Conservation (phyloP, 148 eudicot genomes). For the Rhododendron mucronatum region DNA sequence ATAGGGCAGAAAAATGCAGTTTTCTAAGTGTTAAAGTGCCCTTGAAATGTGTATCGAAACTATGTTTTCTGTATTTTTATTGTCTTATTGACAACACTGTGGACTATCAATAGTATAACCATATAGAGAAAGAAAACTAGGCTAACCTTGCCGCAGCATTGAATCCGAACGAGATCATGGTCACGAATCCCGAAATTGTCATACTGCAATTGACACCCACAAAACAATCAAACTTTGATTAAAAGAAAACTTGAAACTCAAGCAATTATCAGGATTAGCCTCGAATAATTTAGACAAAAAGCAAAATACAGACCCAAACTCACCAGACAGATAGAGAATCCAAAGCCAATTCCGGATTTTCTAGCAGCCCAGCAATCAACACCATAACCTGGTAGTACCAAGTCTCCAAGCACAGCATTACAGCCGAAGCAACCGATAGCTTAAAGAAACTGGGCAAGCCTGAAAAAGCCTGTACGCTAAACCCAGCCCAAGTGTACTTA, state of each 20-base stretch:
- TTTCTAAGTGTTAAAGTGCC: no score
- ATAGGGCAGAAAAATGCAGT: no score
- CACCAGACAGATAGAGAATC: slow-evolving; percentile 28
- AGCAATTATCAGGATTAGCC: neutral
- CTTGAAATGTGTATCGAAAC: no score
- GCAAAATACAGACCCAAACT: neutral
- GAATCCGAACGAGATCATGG: slow-evolving; percentile 23
- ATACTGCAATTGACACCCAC: slow-evolving; percentile 10
- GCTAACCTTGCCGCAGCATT: slow-evolving; percentile 30
- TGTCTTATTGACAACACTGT: no score
- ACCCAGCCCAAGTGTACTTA: slow-evolving; percentile 25
- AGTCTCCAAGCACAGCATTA: slow-evolving; percentile 32
- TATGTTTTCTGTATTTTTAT: no score
- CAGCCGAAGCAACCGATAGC: slow-evolving; percentile 28
- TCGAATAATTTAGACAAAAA: neutral
- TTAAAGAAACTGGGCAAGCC: slow-evolving; percentile 24
- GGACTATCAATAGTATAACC: no score
- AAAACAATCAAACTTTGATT: neutral
- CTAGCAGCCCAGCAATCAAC: slow-evolving; percentile 26
- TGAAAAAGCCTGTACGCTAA: slow-evolving; percentile 18
- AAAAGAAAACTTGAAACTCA: neutral
- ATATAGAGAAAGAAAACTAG: neutral
- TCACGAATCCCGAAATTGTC: slow-evolving; percentile 16
- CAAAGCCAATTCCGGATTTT: slow-evolving; percentile 21
- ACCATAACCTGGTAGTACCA: slow-evolving; percentile 27